Conservation (phyloP, 495 filamentous ascomycete genomes). For the Saxispiralis lemnorum region DNA sequence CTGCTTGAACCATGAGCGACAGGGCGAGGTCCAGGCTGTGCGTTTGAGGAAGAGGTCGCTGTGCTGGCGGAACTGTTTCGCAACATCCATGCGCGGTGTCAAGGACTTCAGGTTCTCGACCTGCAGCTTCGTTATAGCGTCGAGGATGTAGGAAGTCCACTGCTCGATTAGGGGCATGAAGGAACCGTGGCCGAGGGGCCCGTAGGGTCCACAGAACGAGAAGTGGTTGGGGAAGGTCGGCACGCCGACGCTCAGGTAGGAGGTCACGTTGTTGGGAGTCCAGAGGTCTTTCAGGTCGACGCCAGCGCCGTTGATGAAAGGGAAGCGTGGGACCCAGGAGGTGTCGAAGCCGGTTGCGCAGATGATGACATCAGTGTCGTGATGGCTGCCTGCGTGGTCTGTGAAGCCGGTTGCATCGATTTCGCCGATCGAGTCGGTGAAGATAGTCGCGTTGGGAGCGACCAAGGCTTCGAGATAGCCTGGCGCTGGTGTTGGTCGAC, state of each 20-base stretch:
- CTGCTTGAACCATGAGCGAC: constrained; percentile 27
- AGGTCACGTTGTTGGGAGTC: constrained; percentile 17
- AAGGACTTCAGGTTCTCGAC: constrained; percentile 24
- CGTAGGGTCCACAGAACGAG: constrained; percentile 23
- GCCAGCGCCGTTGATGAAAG: constrained; percentile 19
- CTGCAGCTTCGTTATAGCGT: constrained; percentile 20
- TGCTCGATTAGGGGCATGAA: constrained; percentile 26
- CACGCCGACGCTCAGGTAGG: constrained; percentile 21
- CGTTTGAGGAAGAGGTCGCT: constrained; percentile 24
- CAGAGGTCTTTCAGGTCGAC: constrained; percentile 21
- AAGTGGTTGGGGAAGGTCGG: constrained; percentile 24
- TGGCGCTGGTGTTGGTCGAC: constrained; percentile 22
- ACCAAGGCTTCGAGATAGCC: constrained; percentile 25
- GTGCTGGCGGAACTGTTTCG: constrained; percentile 20
- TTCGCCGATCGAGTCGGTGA: constrained; percentile 20
- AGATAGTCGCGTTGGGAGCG: constrained; percentile 20
- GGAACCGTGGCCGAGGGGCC: constrained; percentile 23
- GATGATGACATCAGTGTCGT: constrained; percentile 25
- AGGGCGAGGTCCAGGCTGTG: constrained; percentile 24
- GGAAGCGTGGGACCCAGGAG: constrained; percentile 24
- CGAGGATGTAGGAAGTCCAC: constrained; percentile 25
- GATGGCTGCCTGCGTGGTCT: constrained; percentile 19
- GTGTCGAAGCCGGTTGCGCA: constrained; percentile 28
- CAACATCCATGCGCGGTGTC: constrained; percentile 15
- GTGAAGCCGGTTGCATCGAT: constrained; percentile 20